Evolutionary conservation across 176 grass and related monocot species (phyloP), one percentile per base, ranked within the genome.

Genomic region (Cenchrus americanus): DNA sequence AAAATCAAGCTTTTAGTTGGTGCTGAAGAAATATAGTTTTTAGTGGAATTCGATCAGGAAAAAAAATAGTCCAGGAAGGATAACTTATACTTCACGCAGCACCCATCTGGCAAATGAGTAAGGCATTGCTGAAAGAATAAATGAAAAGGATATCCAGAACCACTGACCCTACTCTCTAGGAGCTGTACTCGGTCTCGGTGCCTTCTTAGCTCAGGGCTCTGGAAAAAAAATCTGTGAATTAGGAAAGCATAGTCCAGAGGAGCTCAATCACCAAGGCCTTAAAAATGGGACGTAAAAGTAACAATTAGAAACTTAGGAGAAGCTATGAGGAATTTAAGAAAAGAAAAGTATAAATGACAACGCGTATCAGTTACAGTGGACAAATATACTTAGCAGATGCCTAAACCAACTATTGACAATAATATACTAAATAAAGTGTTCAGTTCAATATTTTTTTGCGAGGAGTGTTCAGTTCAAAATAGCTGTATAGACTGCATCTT

Each of bases 171-270:
- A 52, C 54, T 87, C 72, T 92, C 92, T 80, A 94, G 73, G 54
- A 72, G 54, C 57, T 86, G 89, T 77, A 92, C 87, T 80, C 76
- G 81, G 66, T 89, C 92, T 86, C 89, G 87, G 41, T 72, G 83
- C 49, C 78, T 82, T 63, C 84, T 94, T 76, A 94, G 71, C 42
- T 94, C 89, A 80, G 84, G 71, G 50, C 87, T 92, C 92, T 94
- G 79, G 22, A 92, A 77, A 47, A 73, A 6, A 42, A 82, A 89
- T n/a, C 3, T 58, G 68, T 8, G 15, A 84, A 75, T 74, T 63
- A 80, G 71, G 49, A 21, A 75, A 69, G 27, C 19, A 53, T 61
- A 81, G 40, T 75, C 46, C 61, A 73, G 11, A 55, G 73, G 43
- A 73, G 57, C 18, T 58, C 54, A 77, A 66, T 72, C 23, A 40